These are phyloP conservation scores for Taxillus chinensis DNA, from an alignment of 164 flowering plant species.

Conservation along the genomic window DNA sequence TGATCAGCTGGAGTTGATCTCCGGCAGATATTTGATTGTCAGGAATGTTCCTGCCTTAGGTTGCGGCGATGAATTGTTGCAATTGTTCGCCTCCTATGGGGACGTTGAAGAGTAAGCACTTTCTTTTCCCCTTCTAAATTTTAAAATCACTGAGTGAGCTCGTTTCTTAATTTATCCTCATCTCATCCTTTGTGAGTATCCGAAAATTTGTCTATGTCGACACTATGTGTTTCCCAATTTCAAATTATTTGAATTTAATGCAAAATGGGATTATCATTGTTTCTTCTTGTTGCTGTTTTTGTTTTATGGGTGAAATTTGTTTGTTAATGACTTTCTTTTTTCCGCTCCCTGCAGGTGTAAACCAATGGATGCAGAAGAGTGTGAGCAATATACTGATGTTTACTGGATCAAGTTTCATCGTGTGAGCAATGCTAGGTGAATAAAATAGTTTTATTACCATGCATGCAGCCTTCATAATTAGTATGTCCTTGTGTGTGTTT, in stretches of 20 bases:
- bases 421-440: constrained; percentile 75
- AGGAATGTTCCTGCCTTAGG: constrained; percentile 83
- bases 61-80: constrained; percentile 62
- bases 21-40: constrained; percentile 66
- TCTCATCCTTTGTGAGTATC: too few species aligned
- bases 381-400: constrained; percentile 78
- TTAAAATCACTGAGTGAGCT: too few species aligned
- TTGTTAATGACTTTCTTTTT: not conserved
- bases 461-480: too few species aligned
- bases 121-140: not conserved
- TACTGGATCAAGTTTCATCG: constrained; percentile 73
- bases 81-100: constrained; percentile 65
- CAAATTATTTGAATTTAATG: too few species aligned
- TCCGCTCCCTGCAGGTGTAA: constrained; percentile 39
- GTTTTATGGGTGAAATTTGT: too few species aligned
- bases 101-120: constrained; percentile 66
- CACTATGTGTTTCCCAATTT: too few species aligned
- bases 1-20: not conserved
- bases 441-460: not conserved
- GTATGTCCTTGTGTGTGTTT: too few species aligned
- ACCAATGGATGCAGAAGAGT: constrained; percentile 93
- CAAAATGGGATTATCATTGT: too few species aligned
- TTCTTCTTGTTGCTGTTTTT: too few species aligned
- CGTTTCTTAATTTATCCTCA: too few species aligned
- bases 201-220: too few species aligned